These are phyloP conservation scores for Capsicum rhomboideum DNA, from an alignment of 257 asterid genomes.

Conservation along the genomic window DNA sequence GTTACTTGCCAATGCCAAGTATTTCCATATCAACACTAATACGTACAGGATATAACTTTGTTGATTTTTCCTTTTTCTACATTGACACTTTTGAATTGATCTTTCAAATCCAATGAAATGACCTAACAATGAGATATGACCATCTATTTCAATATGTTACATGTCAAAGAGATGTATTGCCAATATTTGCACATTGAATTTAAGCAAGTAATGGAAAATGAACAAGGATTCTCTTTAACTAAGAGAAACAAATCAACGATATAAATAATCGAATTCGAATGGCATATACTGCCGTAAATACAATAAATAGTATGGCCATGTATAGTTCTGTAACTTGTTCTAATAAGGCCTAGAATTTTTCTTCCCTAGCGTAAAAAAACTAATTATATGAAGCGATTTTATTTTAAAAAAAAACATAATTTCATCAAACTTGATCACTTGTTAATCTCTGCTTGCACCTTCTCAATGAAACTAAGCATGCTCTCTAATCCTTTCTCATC, in stretches of 20 bases:
- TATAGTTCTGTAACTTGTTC: background rate
- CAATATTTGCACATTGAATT: background rate
- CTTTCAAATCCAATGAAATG: too few relatives aligned
- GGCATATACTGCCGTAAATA: background rate
- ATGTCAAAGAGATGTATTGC: background rate
- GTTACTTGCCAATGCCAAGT: too few relatives aligned
- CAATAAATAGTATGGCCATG: background rate
- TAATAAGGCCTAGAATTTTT: background rate
- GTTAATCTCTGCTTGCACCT: background rate
- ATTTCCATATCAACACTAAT: too few relatives aligned
- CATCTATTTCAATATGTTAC: too few relatives aligned
- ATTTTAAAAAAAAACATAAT: background rate
- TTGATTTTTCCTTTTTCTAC: too few relatives aligned
- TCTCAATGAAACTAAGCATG: slow-evolving; percentile 3
- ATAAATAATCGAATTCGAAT: background rate
- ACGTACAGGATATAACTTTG: too few relatives aligned
- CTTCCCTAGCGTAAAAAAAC: background rate
- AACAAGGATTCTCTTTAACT: background rate
- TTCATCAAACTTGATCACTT: background rate
- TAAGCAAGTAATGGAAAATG: background rate
- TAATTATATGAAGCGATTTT: background rate
- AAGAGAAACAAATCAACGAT: background rate
- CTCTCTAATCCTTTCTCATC: slow-evolving; percentile 8
- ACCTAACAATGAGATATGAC: too few relatives aligned
- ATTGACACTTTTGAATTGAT: too few relatives aligned